phyloP scores from a whole-genome alignment of 1,284 basidiomycete genomes.

The Ustilago sp. region DNA sequence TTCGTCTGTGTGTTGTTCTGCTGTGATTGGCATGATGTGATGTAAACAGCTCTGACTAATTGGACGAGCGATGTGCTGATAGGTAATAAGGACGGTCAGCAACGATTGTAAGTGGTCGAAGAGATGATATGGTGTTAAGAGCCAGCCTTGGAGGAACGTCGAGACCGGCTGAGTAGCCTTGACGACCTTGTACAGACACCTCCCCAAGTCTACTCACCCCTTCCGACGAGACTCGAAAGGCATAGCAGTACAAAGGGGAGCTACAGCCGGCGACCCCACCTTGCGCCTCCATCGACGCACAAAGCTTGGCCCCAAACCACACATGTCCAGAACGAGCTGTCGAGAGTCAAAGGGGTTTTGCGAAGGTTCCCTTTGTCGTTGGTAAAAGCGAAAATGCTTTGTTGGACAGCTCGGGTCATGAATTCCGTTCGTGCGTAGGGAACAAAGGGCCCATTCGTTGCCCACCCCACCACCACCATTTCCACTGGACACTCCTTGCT shows the following conservation, averaged over 20 bases:
- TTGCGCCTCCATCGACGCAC: background rate
- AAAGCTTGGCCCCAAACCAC: background rate
- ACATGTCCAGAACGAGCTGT: too few relatives aligned
- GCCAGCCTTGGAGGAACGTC: too few relatives aligned
- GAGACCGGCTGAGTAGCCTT: too few relatives aligned
- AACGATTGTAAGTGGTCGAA: background rate
- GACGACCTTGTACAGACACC: too few relatives aligned
- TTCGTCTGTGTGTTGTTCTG: conserved; percentile 2
- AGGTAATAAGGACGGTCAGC: background rate
- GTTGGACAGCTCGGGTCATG: conserved; percentile 18
- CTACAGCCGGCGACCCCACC: background rate
- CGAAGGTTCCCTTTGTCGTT: conserved; percentile 9
- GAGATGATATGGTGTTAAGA: background rate
- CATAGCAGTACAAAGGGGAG: background rate
- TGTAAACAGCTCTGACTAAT: background rate
- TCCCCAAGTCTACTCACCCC: too few relatives aligned
- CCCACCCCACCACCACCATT: too few relatives aligned
- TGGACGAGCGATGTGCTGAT: background rate
- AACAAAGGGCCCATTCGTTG: conserved; percentile 2
- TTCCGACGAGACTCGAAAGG: too few relatives aligned
- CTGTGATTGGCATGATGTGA: conserved; percentile 13
- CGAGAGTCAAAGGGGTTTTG: too few relatives aligned
- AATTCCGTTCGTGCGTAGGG: background rate
- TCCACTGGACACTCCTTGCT: too few relatives aligned
- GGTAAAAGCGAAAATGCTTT: conserved; percentile 1